Evolutionary conservation across 192 early-diverging fungal species (phyloP).

Genomic region (Phycomyces nitens): DNA sequence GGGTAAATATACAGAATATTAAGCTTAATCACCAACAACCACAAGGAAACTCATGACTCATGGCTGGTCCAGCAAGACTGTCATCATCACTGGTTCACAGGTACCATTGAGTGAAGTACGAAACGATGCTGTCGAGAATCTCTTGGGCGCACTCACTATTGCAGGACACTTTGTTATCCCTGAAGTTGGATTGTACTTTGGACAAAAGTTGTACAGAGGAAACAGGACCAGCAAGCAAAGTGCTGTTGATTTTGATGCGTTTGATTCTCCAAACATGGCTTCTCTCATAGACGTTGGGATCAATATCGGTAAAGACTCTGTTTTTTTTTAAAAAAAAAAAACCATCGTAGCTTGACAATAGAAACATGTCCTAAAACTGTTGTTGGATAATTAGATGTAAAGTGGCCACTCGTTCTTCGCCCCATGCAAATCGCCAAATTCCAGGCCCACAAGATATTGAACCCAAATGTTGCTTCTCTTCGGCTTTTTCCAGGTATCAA

Average conservation of each 20-base stretch:
- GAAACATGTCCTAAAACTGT: background rate
- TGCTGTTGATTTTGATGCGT: constrained; percentile 81
- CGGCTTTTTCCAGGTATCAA: constrained; percentile 95
- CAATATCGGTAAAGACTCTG: constrained; percentile 66
- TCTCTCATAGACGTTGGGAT: constrained; percentile 96
- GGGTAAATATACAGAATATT: constrained; percentile 51
- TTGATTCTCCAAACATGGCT: constrained; percentile 82
- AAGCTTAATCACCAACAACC: background rate
- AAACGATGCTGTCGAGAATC: constrained; percentile 97
- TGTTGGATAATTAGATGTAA: constrained; percentile 63
- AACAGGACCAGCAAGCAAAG: constrained; percentile 81
- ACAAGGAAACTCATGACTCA: constrained; percentile 6
- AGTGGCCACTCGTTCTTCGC: constrained; percentile 82
- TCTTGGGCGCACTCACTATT: constrained; percentile 93
- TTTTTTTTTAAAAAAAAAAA: background rate
- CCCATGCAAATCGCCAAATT: constrained; percentile 85
- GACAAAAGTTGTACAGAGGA: constrained; percentile 89
- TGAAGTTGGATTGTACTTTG: constrained; percentile 92
- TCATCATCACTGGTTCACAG: constrained; percentile 97
- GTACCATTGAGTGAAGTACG: constrained; percentile 96
- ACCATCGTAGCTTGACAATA: background rate
- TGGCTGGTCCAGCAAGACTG: constrained; percentile 68
- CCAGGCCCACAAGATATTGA: constrained; percentile 78
- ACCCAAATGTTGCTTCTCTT: constrained; percentile 82
- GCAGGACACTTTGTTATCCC: constrained; percentile 98